Base-by-base conservation (phyloP, 1,284 basidiomycete genomes). In the Chondrostereum purpureum region DNA sequence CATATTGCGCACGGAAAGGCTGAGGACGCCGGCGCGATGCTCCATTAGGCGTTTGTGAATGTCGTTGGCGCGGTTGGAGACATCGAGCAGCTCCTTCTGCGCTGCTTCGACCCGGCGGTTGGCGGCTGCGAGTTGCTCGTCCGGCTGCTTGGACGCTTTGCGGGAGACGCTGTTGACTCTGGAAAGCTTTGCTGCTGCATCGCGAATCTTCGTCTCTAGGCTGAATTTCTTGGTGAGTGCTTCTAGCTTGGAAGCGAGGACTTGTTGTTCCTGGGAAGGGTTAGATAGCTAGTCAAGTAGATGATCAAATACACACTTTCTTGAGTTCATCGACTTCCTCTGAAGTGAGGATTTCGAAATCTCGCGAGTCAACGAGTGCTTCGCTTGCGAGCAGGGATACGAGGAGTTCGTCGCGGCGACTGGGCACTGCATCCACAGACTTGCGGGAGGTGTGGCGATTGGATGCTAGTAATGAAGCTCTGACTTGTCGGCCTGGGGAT, bases 251-350 rank as follows among this genome's bases (percentile, higher is more conserved):
- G 82, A 73, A 21, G 73, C 66, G 24, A 89, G 72, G 34, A 80
- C 63, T 61, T 80, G 77, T 52, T 86, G 68, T 62, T 90, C 87
- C 87, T 90, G 53, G 36, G 20, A 27, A 45, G 23, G 52, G 19
- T 36, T 31, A 45, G n/a, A 33, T 31, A 35, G 27, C 21, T 8
- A 10, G 24, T n/a, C 24, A 21, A 24, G n/a, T n/a, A n/a, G n/a
- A 18, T 4, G 43, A 49, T 17, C 27, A 23, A 23, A 50, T 13
- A 65, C 73, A 40, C 53, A 88, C 90, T 78, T 89, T 90, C 70
- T 92, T 93, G 54, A 92, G 76, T 43, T 87, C 85, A 53, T 94
- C 92, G n/a, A 92, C 85, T 55, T 92, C 86, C 54, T 95, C 92
- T 45, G 88, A 81, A 52, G 72, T 78, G 38, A 90, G 70, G 17